These are phyloP conservation scores for Pugionium cornutum DNA, from an alignment of 345 rosid species.

Conservation along the genomic window DNA sequence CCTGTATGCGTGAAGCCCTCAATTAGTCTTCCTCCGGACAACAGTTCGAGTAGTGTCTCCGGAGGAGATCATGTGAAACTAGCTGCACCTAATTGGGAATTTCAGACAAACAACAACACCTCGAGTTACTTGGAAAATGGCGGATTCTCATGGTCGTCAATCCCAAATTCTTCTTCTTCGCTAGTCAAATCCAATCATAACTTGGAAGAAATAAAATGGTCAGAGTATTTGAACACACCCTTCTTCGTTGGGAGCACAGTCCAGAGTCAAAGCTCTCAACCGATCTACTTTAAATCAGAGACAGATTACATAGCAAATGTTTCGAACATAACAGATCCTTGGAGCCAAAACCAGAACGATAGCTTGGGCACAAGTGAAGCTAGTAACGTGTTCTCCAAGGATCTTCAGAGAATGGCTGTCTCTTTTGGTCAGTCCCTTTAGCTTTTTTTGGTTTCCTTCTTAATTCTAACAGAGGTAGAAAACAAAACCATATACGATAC, in stretches of 20 bases:
- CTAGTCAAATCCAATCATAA: slow-evolving; percentile 31
- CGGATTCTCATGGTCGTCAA: slow-evolving; percentile 40
- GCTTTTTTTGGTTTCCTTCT: not conserved
- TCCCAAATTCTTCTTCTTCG: slow-evolving; percentile 31
- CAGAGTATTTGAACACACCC: slow-evolving; percentile 42
- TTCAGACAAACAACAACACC: slow-evolving; percentile 47
- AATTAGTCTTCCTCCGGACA: slow-evolving; percentile 53
- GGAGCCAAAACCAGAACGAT: slow-evolving; percentile 39
- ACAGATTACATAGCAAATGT: slow-evolving; percentile 34
- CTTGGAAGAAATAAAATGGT: slow-evolving; percentile 39
- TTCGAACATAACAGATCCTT: slow-evolving; percentile 37
- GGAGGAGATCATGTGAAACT: slow-evolving; percentile 35
- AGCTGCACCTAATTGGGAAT: slow-evolving; percentile 40
- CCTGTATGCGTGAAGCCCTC: slow-evolving; percentile 58
- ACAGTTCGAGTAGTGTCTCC: slow-evolving; percentile 37
- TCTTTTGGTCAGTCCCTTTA: slow-evolving; percentile 44
- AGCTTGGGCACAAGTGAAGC: slow-evolving; percentile 28
- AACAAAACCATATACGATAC: slow-evolving; percentile 28
- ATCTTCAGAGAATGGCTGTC: slow-evolving; percentile 42
- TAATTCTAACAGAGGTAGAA: slow-evolving; percentile 35
- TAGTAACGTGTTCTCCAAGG: slow-evolving; percentile 43
- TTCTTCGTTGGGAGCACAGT: slow-evolving; percentile 34
- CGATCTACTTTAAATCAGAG: slow-evolving; percentile 35
- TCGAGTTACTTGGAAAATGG: slow-evolving; percentile 28
- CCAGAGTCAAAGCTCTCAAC: slow-evolving; percentile 39